These are phyloP conservation scores for Pseudocercospora cruenta DNA, from an alignment of 2,329 filamentous ascomycete genomes.

Conservation along the genomic window DNA sequence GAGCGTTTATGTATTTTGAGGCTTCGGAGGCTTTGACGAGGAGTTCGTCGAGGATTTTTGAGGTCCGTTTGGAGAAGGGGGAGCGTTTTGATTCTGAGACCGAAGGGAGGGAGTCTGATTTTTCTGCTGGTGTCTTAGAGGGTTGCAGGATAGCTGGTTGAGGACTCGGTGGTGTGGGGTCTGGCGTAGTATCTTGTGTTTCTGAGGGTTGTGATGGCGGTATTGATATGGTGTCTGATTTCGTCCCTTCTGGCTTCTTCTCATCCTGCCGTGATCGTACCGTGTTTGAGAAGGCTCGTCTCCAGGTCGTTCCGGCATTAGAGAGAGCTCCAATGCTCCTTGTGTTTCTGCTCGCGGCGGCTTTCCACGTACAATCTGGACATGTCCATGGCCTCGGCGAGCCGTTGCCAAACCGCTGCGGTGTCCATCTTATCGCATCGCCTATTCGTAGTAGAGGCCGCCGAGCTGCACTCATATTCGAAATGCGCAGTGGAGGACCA, in stretches of 20 bases:
- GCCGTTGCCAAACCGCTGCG: background rate
- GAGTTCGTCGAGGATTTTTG: slow-evolving; percentile 81
- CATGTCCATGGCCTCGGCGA: slow-evolving; percentile 25
- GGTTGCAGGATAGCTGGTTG: background rate
- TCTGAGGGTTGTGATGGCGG: slow-evolving; percentile 1
- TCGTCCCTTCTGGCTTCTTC: background rate
- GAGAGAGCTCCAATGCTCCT: slow-evolving; percentile 3
- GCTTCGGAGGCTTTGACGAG: slow-evolving; percentile 84
- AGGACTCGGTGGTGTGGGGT: background rate
- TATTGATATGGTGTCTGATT: background rate
- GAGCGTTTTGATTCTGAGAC: slow-evolving; percentile 59
- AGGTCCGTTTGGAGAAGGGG: slow-evolving; percentile 64
- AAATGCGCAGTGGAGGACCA: background rate
- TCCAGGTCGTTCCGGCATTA: slow-evolving; percentile 6
- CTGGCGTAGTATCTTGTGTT: background rate
- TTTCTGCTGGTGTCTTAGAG: slow-evolving; percentile 20
- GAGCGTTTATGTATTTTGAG: slow-evolving; percentile 85
- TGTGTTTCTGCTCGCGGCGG: background rate
- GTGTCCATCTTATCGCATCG: slow-evolving; percentile 8
- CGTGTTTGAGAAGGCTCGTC: slow-evolving; percentile 17
- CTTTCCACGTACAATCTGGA: slow-evolving; percentile 8
- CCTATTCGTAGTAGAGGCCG: slow-evolving; percentile 7
- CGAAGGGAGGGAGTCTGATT: slow-evolving; percentile 52
- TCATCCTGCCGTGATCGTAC: background rate
- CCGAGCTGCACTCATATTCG: slow-evolving; percentile 17